Base-by-base conservation (phyloP, 2,329 filamentous ascomycete genomes). In the Pseudopyricularia cyperi region DNA sequence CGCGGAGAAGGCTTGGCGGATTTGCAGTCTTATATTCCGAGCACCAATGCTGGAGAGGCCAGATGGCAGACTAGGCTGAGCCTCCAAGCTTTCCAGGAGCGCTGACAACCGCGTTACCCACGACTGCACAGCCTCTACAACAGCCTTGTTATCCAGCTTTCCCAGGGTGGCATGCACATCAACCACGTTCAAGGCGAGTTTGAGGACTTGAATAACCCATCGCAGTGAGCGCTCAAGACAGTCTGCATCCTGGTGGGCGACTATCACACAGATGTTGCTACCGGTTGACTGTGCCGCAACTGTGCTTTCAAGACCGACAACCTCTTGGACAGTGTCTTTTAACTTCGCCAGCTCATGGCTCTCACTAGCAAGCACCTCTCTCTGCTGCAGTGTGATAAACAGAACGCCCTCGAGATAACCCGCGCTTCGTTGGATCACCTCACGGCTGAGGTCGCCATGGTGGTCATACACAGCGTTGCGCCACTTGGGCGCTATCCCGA, bases 361-460 rank as follows among this genome's bases (percentile, higher is more conserved):
- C 3, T 54, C 52, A 12, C 37, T 39, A 42, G 71, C 66, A 33
- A 84, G 67, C 6, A 68, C 65, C 47, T 64, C 65, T 54, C 84
- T 74, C 63, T 90, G 86, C 3, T 70, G 67, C 12, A 87, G 62
- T 1, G 79, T 64, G n/a, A 81, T 68, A 54, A 83, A 75, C 30
- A 97, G 71, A 54, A 96, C 75, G 26, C 90, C 89, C 64, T 98
- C 93, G n/a, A 96, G 71, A 57, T 87, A 87, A 0, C 89, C 89
- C 48, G 87, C 77, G 63, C 89, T 90, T 61, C 90, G 79, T 42
- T 78, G 76, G 7, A 93, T 77, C 59, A 96, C 89, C 8, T 87
- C 83, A 42, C 82, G 76, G 46, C 85, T 95, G 37, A 98, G 69
- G 57, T 98, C 94, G 35, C 87, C 83, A 0, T 87, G 89, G 65